These are phyloP conservation scores for Crotalaria pallida DNA, from an alignment of 306 rosid genomes.

Conservation along the genomic window DNA sequence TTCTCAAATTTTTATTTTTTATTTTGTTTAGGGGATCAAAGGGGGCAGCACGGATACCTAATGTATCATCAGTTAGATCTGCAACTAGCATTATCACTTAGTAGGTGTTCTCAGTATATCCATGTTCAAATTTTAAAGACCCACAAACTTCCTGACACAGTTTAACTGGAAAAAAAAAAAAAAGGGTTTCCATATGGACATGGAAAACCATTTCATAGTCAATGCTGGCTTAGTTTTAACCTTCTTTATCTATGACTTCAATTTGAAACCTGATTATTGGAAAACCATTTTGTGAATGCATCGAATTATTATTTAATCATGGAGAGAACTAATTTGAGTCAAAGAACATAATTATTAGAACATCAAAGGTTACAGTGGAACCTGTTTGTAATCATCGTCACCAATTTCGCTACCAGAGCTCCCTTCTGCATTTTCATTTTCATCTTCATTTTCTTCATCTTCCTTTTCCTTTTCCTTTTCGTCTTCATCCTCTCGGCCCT, in stretches of 20 bases:
- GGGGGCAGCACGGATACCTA: not conserved
- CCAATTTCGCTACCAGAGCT: slow-evolving; percentile 22
- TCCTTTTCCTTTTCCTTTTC: slow-evolving; percentile 32
- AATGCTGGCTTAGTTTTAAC: not conserved
- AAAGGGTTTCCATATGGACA: not conserved
- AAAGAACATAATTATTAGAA: slow-evolving; percentile 5
- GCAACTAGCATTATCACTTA: not conserved
- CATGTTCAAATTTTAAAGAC: not conserved
- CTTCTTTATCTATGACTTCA: not conserved
- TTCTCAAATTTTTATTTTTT: not conserved
- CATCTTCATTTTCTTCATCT: slow-evolving; percentile 48
- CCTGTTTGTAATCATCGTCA: slow-evolving; percentile 56
- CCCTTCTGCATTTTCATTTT: slow-evolving; percentile 22
- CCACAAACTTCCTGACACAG: not conserved
- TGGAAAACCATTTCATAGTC: not conserved
- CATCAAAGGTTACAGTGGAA: slow-evolving; percentile 16
- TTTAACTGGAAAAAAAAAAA: too few relatives aligned
- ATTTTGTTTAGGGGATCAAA: not conserved
- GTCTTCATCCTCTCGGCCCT: slow-evolving; percentile 28
- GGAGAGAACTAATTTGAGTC: not conserved
- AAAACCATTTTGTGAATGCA: not conserved
- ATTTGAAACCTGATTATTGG: not conserved
- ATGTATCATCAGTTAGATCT: not conserved
- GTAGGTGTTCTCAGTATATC: not conserved
- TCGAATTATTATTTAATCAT: not conserved